Evolutionary conservation across 129 eudicot genomes (phyloP).

Genomic region (Scalesia atractyloides): DNA sequence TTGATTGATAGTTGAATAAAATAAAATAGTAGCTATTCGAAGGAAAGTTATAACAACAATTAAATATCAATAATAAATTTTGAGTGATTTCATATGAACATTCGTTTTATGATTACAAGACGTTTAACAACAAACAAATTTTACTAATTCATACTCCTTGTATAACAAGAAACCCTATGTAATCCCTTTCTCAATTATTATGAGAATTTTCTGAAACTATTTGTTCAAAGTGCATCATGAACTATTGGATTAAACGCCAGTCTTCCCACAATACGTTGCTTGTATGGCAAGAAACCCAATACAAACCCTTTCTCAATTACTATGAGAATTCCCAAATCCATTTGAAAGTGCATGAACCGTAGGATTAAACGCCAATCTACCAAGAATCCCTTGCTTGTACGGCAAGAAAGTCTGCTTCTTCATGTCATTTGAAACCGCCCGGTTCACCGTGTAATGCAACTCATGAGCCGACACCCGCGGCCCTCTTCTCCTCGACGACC

Average conservation of each 20-base stretch:
- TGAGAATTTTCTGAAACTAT: constrained; percentile 66
- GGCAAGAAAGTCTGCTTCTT: constrained; percentile 92
- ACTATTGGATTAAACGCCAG: constrained; percentile 64
- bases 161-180: too few relatives aligned
- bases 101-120: constrained; percentile 34
- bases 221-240: constrained; percentile 48
- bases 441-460: constrained; percentile 73
- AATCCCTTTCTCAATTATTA: not conserved
- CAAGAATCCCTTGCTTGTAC: constrained; percentile 85
- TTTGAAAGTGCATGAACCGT: constrained; percentile 72
- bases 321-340: constrained; percentile 65
- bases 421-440: constrained; percentile 72
- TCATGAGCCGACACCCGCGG: constrained; percentile 80
- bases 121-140: constrained; percentile 31
- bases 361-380: constrained; percentile 70
- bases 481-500: constrained; percentile 50
- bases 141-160: not conserved
- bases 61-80: not conserved
- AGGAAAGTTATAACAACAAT: not conserved
- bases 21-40: too few relatives aligned
- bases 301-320: not conserved
- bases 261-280: constrained; percentile 69
- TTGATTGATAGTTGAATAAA: not conserved
- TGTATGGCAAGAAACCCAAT: too few relatives aligned
- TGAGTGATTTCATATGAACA: constrained; percentile 21